Conservation (phyloP, 352 stramenopile species). For the Elongisporangium undulatum region DNA sequence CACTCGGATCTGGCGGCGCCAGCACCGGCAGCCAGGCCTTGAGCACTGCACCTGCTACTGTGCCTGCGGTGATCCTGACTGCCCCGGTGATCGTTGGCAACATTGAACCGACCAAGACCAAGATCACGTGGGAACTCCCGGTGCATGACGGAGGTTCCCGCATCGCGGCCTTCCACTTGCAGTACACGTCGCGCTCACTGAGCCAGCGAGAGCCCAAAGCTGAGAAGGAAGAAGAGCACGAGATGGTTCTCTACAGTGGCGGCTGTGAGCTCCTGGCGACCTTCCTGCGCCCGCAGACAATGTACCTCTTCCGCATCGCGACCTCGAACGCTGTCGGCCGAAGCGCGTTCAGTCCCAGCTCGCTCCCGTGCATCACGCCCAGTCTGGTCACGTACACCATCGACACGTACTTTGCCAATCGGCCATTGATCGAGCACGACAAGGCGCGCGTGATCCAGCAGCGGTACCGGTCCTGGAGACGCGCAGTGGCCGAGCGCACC, state of each 20-base stretch:
- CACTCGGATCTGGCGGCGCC: slow-evolving; percentile 27
- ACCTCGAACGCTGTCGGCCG: slow-evolving; percentile 39
- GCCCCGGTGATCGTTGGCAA: slow-evolving; percentile 18
- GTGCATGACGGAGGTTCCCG: slow-evolving; percentile 46
- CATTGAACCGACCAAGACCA: slow-evolving; percentile 40
- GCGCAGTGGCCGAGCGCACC: slow-evolving; percentile 1
- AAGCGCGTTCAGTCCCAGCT: slow-evolving; percentile 29
- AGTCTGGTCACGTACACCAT: slow-evolving; percentile 73
- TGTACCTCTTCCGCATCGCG: slow-evolving; percentile 53
- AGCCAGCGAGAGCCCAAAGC: not conserved
- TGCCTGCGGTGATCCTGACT: slow-evolving; percentile 26
- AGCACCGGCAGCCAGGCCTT: slow-evolving; percentile 34
- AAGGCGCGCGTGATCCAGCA: slow-evolving; percentile 36
- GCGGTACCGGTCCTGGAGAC: slow-evolving; percentile 32
- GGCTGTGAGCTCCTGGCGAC: slow-evolving; percentile 24
- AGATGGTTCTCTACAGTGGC: slow-evolving; percentile 32
- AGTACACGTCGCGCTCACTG: slow-evolving; percentile 30
- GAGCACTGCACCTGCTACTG: slow-evolving; percentile 29
- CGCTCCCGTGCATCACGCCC: slow-evolving; percentile 29
- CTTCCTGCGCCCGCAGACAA: slow-evolving; percentile 49
- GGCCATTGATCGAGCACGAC: slow-evolving; percentile 43
- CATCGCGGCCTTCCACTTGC: slow-evolving; percentile 39
- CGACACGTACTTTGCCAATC: slow-evolving; percentile 42
- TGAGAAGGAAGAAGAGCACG: slow-evolving; percentile 25
- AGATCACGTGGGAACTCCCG: slow-evolving; percentile 32